phyloP scores from a whole-genome alignment of 352 stramenopile species.

The Nothophytophthora sp. region DNA sequence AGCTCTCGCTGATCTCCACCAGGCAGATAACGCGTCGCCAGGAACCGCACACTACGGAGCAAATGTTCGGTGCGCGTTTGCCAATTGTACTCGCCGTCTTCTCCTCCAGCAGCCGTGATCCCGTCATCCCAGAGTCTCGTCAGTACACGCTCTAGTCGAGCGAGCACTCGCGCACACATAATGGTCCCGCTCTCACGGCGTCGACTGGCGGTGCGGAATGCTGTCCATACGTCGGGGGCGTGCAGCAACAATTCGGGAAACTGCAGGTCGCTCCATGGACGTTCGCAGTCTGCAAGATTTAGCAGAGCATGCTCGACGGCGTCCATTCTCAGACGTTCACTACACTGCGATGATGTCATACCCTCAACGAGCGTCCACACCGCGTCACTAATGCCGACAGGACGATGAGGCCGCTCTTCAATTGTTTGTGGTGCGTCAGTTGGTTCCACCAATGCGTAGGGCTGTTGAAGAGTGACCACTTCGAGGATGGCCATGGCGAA shows the following conservation, averaged over 20 bases:
- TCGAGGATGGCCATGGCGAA: slow-evolving; percentile 14
- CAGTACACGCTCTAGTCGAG: slow-evolving; percentile 25
- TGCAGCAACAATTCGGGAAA: slow-evolving; percentile 30
- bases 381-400: background rate
- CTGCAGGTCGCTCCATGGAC: slow-evolving; percentile 28
- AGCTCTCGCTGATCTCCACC: slow-evolving; percentile 12
- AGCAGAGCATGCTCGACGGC: slow-evolving; percentile 15
- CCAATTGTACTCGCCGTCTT: slow-evolving; percentile 24
- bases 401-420: slow-evolving; percentile 4
- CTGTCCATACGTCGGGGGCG: slow-evolving; percentile 31
- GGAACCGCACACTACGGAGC: slow-evolving; percentile 27
- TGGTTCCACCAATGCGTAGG: background rate
- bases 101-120: slow-evolving; percentile 15
- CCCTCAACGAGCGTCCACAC: slow-evolving; percentile 6
- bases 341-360: slow-evolving; percentile 12
- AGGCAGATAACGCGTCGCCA: slow-evolving; percentile 23
- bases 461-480: background rate
- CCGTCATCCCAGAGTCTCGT: slow-evolving; percentile 27
- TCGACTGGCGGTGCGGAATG: slow-evolving; percentile 23
- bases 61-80: slow-evolving; percentile 33
- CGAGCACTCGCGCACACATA: slow-evolving; percentile 25
- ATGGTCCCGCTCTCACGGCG: slow-evolving; percentile 16
- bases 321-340: slow-evolving; percentile 17
- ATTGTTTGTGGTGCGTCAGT: slow-evolving; percentile 1
- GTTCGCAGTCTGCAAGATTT: slow-evolving; percentile 18